phyloP scores from a whole-genome alignment of 148 eudicot species.

The Silene uniflora region DNA sequence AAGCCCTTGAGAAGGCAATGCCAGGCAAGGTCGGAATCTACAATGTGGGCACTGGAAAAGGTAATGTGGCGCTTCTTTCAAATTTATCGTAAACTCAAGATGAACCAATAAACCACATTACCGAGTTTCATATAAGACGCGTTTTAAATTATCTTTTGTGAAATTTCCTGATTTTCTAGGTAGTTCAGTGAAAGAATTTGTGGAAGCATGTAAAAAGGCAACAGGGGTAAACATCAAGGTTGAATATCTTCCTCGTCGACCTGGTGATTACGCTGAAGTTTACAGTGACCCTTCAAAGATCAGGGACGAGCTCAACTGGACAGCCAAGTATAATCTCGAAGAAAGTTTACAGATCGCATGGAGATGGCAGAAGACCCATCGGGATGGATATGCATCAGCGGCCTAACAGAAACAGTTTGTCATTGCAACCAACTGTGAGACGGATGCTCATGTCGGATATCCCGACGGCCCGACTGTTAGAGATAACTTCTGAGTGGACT shows the following conservation, averaged over 20 bases:
- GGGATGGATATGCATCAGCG: slow-evolving; percentile 47
- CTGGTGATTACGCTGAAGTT: slow-evolving; percentile 86
- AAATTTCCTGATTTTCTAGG: slow-evolving; percentile 30
- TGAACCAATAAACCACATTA: too few species aligned
- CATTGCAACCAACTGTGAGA: not conserved
- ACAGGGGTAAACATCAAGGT: slow-evolving; percentile 66
- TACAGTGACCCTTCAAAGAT: slow-evolving; percentile 77
- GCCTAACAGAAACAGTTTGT: not conserved
- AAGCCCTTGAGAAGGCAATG: too few species aligned
- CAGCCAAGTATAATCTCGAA: slow-evolving; percentile 54
- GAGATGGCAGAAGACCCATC: slow-evolving; percentile 81
- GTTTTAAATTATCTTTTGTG: too few species aligned
- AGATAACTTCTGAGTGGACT: not conserved
- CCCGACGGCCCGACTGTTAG: not conserved
- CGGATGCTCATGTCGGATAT: not conserved
- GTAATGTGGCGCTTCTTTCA: too few species aligned
- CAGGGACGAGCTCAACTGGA: slow-evolving; percentile 60
- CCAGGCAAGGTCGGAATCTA: too few species aligned
- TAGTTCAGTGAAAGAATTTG: slow-evolving; percentile 76
- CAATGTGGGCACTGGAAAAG: too few species aligned
- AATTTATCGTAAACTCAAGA: too few species aligned
- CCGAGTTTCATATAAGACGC: too few species aligned
- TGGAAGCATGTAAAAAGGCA: slow-evolving; percentile 78
- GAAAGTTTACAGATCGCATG: slow-evolving; percentile 66
- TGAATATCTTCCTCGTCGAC: slow-evolving; percentile 60